Percentiles rank a stretch among this genome's conserved stretches.
Evolutionary conservation across 2,329 filamentous ascomycete genomes (phyloP).

Genomic region (Aspergillus thermomutatus): DNA sequence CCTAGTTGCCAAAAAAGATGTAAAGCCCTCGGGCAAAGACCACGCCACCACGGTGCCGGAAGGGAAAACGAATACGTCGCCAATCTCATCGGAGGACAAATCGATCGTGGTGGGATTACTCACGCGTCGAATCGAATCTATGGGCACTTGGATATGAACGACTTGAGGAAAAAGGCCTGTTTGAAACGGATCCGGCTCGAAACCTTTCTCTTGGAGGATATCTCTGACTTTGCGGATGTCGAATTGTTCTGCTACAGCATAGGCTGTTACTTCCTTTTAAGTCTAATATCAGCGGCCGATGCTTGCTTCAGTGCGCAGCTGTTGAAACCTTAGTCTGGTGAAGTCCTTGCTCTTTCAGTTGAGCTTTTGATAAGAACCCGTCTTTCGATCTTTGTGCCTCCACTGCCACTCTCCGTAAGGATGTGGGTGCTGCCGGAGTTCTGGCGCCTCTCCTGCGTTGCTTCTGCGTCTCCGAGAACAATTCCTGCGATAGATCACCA

Average conservation of each 20-base stretch:
- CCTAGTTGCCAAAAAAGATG: constrained; percentile 65
- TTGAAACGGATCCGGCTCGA: constrained; percentile 59
- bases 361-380: constrained; percentile 49
- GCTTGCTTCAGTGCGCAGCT: constrained; percentile 2
- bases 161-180: constrained; percentile 65
- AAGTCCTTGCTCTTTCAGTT: constrained; percentile 33
- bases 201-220: constrained; percentile 57
- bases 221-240: constrained; percentile 56
- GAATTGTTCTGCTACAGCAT: constrained; percentile 66
- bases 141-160: constrained; percentile 55
- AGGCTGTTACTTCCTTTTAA: constrained; percentile 56
- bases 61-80: constrained; percentile 93
- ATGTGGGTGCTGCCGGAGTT: constrained; percentile 62
- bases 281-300: constrained; percentile 8
- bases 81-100: constrained; percentile 50
- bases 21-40: constrained; percentile 75
- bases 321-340: constrained; percentile 35
- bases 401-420: constrained; percentile 77
- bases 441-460: constrained; percentile 50
- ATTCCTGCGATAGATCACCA: constrained; percentile 14
- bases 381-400: constrained; percentile 68
- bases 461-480: constrained; percentile 23
- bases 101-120: constrained; percentile 39
- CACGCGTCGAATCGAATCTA: constrained; percentile 44
- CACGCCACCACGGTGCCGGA: constrained; percentile 92